These are phyloP conservation scores for Botrytis pseudocinerea DNA, from an alignment of 2,329 filamentous ascomycete species.

Conservation along the genomic window DNA sequence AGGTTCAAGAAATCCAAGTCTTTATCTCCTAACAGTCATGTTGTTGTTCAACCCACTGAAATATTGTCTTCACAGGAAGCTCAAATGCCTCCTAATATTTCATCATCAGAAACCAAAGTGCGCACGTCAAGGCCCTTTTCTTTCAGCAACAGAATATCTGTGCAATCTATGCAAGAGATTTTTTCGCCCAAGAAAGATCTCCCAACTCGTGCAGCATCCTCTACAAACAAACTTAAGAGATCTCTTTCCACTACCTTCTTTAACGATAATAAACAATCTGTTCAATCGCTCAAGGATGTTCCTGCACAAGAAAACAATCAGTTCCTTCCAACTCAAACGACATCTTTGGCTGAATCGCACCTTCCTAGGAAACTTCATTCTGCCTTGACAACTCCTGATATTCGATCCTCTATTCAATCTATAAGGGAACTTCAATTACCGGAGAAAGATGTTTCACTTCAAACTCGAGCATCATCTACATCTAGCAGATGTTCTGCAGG, in stretches of 20 bases:
- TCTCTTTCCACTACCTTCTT: slow-evolving; percentile 3
- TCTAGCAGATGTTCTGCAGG: slow-evolving; percentile 2
- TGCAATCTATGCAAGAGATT: slow-evolving; percentile 6
- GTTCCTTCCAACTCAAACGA: background rate
- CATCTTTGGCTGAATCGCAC: background rate
- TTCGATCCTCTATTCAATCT: slow-evolving; percentile 8
- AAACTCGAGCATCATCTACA: background rate
- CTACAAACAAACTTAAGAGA: slow-evolving; percentile 1
- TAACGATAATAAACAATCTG: background rate
- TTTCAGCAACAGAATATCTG: background rate
- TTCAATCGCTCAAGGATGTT: background rate
- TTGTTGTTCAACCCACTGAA: background rate
- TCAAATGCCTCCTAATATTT: background rate
- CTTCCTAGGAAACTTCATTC: background rate
- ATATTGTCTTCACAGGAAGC: background rate
- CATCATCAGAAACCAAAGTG: background rate
- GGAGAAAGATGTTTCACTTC: background rate
- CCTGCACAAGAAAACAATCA: background rate
- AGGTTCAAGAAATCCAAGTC: slow-evolving; percentile 2
- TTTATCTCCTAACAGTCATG: background rate
- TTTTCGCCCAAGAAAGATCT: background rate
- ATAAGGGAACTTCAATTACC: background rate
- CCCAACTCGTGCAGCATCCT: background rate
- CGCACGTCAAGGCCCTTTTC: background rate
- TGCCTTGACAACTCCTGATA: background rate